These are phyloP conservation scores for Punica granatum DNA, from an alignment of 345 rosid species.

Conservation along the genomic window DNA sequence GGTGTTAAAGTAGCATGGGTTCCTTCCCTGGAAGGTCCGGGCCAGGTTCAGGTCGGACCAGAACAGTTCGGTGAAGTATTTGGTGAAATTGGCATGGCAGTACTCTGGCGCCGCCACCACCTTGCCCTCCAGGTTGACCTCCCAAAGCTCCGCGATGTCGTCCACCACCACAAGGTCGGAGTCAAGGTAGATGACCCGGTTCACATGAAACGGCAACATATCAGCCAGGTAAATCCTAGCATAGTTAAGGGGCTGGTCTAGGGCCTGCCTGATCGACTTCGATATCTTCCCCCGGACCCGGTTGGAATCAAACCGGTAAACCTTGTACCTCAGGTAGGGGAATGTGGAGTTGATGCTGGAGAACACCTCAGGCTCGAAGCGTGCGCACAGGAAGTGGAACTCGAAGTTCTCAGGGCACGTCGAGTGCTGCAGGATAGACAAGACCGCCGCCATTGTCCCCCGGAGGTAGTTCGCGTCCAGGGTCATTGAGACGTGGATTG, in stretches of 20 bases:
- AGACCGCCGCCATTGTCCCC: slow-evolving; percentile 45
- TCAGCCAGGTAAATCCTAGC: slow-evolving; percentile 44
- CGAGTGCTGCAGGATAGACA: slow-evolving; percentile 40
- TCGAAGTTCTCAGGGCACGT: slow-evolving; percentile 38
- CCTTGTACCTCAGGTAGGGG: slow-evolving; percentile 34
- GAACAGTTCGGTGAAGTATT: slow-evolving; percentile 32
- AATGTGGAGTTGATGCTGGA: slow-evolving; percentile 33
- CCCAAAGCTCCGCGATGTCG: slow-evolving; percentile 39
- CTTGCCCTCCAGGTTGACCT: slow-evolving; percentile 34
- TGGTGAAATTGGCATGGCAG: slow-evolving; percentile 41
- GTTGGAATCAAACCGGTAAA: slow-evolving; percentile 28
- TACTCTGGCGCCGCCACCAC: slow-evolving; percentile 44
- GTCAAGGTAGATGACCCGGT: slow-evolving; percentile 36
- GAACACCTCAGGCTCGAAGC: slow-evolving; percentile 24
- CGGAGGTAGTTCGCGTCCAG: slow-evolving; percentile 45
- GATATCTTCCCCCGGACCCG: slow-evolving; percentile 43
- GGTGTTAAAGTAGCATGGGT: slow-evolving; percentile 41
- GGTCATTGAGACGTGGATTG: slow-evolving; percentile 44
- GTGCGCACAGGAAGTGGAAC: slow-evolving; percentile 32
- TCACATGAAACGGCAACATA: slow-evolving; percentile 24
- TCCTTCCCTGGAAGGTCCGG: slow-evolving; percentile 25
- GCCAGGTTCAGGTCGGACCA: slow-evolving; percentile 29
- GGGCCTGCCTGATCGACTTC: slow-evolving; percentile 40
- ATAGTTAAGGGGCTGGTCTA: slow-evolving; percentile 48
- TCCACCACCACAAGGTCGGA: slow-evolving; percentile 48